A percentile compares a stretch with the other conserved stretches of the same genome.
Conservation (phyloP, 805 yeast species). For the Candida sithepensis region DNA sequence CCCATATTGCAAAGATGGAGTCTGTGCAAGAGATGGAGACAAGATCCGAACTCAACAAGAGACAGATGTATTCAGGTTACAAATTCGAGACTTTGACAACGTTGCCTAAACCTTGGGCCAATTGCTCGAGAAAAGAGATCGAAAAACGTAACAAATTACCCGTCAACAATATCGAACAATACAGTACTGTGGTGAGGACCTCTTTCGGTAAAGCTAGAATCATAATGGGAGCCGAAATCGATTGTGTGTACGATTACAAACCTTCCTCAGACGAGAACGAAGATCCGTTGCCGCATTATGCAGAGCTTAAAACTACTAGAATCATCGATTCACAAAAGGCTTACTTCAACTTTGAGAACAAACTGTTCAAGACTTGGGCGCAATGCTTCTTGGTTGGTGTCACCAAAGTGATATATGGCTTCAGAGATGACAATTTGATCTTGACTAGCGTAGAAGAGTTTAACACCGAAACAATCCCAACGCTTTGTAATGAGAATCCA, state of each 20-base stretch:
- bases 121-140: slow-evolving; percentile 59
- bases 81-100: slow-evolving; percentile 84
- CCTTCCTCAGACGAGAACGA: slow-evolving; percentile 36
- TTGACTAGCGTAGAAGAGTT: slow-evolving; percentile 70
- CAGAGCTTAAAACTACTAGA: slow-evolving; percentile 75
- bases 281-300: slow-evolving; percentile 67
- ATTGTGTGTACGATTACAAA: slow-evolving; percentile 80
- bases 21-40: slow-evolving; percentile 27
- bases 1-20: slow-evolving; percentile 28
- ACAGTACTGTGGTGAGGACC: slow-evolving; percentile 73
- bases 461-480: slow-evolving; percentile 75
- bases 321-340: slow-evolving; percentile 53
- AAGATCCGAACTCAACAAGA: slow-evolving; percentile 31
- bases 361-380: slow-evolving; percentile 83
- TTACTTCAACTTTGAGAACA: slow-evolving; percentile 66
- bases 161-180: slow-evolving; percentile 75
- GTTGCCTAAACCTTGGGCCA: slow-evolving; percentile 70
- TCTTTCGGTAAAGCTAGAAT: slow-evolving; percentile 74
- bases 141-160: slow-evolving; percentile 59
- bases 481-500: slow-evolving; percentile 53
- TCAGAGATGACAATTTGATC: slow-evolving; percentile 68
- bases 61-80: slow-evolving; percentile 65
- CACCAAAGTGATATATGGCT: slow-evolving; percentile 78
- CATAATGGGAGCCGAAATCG: slow-evolving; percentile 86
- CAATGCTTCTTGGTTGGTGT: slow-evolving; percentile 89